phyloP scores from a whole-genome alignment of 805 yeast genomes.

The Candida coquimbonensis region DNA sequence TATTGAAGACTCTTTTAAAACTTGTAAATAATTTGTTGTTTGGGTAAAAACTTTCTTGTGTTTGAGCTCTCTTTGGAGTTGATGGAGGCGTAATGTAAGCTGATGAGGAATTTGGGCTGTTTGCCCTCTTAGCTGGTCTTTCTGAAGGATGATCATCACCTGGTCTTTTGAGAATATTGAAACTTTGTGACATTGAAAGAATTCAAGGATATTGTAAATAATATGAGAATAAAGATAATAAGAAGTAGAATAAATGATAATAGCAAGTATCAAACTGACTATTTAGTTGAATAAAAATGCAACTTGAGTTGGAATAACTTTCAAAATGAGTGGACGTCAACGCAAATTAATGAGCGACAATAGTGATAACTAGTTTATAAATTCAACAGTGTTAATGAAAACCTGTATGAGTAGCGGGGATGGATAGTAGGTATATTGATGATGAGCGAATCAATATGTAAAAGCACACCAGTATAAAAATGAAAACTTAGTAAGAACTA shows the following conservation, averaged over 20 bases:
- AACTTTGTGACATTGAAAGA: conserved; percentile 3
- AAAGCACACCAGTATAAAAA: too few species aligned
- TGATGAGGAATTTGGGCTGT: conserved; percentile 8
- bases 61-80: conserved; percentile 9
- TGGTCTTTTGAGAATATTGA: conserved; percentile 17
- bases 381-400: background rate
- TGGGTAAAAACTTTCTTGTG: conserved; percentile 7
- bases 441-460: too few species aligned
- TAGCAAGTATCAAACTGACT: background rate
- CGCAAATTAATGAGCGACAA: conserved; percentile 27
- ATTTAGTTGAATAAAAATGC: background rate
- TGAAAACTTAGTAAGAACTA: too few species aligned
- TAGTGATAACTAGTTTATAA: background rate
- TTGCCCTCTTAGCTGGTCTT: conserved; percentile 17
- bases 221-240: too few species aligned
- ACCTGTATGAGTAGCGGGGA: too few species aligned
- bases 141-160: conserved; percentile 12
- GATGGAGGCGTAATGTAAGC: conserved; percentile 14
- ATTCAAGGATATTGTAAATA: background rate
- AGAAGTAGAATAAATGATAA: background rate
- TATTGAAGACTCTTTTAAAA: conserved; percentile 16
- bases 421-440: too few species aligned
- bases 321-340: conserved; percentile 26
- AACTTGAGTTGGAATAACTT: conserved; percentile 7
- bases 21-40: conserved; percentile 17